Evolutionary conservation across 345 rosid species (phyloP), one percentile per base, ranked within the genome.

Genomic region (Physaria fendleri): DNA sequence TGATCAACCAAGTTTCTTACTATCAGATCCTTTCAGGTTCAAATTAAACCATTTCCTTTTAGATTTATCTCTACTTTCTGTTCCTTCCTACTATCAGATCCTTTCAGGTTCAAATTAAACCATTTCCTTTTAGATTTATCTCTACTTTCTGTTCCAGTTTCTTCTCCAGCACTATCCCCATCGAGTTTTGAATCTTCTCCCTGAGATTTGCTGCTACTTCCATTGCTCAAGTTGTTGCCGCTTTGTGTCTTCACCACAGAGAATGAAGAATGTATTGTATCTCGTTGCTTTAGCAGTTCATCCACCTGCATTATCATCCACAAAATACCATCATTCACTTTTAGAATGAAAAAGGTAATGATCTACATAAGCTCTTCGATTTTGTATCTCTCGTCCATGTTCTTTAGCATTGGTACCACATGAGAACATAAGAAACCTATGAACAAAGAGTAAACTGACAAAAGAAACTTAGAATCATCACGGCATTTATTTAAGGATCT

Each of bases 11-110:
- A n/a, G n/a, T n/a, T n/a, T n/a, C n/a, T n/a, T 92, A 56, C 4
- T 6, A 18, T 92, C 98, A 21, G 95, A 81, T 62, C 96, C 92
- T 65, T 74, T 85, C 5, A 88, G 74, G 73, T 82, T 89, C 73
- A 89, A 80, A 74, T 87, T 93, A 74, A 93, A 93, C 99, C 99
- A 93, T 77, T 83, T 93, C 83, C 85, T 86, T 71, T 76, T 93
- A 17, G 98, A 76, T 64, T 79, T 93, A 39, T 93, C 97, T 78
- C 78, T 83, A 15, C 95, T 91, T 18, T 89, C 91, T 14, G 79
- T 56, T 59, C 77, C 72, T n/a, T n/a, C n/a, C n/a, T 92, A 56
- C 4, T 6, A 18, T 92, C 98, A 21, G 95, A 81, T 62, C 96
- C 92, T 65, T 74, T 85, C 5, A 88, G 74, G 73, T 82, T 89